Percentiles rank a stretch among this genome's conserved stretches.
Conservation (phyloP, 1,139 yeast genomes). For the Saccharomyces hybrid region DNA sequence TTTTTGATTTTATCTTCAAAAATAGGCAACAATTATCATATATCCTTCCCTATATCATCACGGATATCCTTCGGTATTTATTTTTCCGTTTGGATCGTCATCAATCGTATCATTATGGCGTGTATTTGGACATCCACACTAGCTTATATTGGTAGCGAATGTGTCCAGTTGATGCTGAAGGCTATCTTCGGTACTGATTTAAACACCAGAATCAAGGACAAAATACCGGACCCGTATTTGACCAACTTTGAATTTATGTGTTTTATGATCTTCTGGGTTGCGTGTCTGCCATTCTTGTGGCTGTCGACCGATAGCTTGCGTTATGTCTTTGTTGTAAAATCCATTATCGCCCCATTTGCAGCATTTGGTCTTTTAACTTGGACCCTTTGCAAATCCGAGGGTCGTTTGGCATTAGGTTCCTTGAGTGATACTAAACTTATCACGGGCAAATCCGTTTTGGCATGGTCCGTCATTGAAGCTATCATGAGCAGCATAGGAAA, state of each 20-base stretch:
- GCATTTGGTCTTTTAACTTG: conserved; percentile 70
- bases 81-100: conserved; percentile 69
- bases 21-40: conserved; percentile 62
- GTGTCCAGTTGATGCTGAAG: conserved; percentile 60
- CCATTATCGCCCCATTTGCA: conserved; percentile 65
- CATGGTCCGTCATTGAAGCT: conserved; percentile 69
- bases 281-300: conserved; percentile 66
- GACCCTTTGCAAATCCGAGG: conserved; percentile 51
- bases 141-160: conserved; percentile 71
- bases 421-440: conserved; percentile 9
- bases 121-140: conserved; percentile 79
- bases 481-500: conserved; percentile 71
- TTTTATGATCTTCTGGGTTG: conserved; percentile 69
- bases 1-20: conserved; percentile 58
- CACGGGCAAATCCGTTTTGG: conserved; percentile 14
- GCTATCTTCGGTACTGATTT: conserved; percentile 57
- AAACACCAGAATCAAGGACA: conserved; percentile 40
- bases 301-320: conserved; percentile 72
- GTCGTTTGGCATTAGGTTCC: conserved; percentile 18
- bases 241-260: conserved; percentile 61
- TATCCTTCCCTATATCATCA: conserved; percentile 67
- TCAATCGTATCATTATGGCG: conserved; percentile 73
- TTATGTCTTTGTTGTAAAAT: conserved; percentile 70
- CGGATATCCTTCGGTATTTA: conserved; percentile 67
- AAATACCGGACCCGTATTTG: conserved; percentile 43